phyloP scores from a whole-genome alignment of 2,329 filamentous ascomycete species.

The Ceratocystis lukuohia region DNA sequence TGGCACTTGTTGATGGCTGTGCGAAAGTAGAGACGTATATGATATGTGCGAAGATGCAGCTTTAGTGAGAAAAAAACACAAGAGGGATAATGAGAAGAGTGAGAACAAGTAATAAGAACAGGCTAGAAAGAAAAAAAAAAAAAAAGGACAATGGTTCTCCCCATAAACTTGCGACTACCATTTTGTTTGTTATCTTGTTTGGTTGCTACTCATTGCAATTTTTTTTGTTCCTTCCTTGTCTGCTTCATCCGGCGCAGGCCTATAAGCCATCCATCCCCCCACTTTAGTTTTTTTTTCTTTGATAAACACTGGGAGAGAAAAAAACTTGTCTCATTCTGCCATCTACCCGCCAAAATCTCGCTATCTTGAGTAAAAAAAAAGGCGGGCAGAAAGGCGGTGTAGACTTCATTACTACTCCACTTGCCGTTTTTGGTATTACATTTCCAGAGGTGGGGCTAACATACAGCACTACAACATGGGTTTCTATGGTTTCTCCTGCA shows the following conservation, averaged over 20 bases:
- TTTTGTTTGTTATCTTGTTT: constrained; percentile 7
- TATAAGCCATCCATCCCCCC: constrained; percentile 2
- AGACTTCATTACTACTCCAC: constrained; percentile 1
- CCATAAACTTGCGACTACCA: background rate
- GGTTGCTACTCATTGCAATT: background rate
- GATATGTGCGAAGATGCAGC: no score
- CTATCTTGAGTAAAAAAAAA: background rate
- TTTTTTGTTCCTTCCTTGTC: constrained; percentile 9
- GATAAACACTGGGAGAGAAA: background rate
- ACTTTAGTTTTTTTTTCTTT: constrained; percentile 12
- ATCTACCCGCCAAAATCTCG: background rate
- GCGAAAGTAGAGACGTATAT: no score
- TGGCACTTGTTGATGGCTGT: no score
- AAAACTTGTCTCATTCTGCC: constrained; percentile 10
- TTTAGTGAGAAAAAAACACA: no score
- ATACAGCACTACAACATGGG: background rate
- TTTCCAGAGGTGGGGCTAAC: background rate
- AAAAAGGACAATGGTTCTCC: background rate
- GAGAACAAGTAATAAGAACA: background rate
- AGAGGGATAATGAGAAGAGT: no score
- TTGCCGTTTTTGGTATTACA: constrained; percentile 5
- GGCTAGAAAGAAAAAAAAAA: background rate
- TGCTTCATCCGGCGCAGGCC: background rate
- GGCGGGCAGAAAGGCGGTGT: constrained; percentile 11
- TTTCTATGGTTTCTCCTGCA: constrained; percentile 2